Evolutionary conservation across 352 stramenopile species (phyloP).

Genomic region (Phytophthora fragariaefolia): DNA sequence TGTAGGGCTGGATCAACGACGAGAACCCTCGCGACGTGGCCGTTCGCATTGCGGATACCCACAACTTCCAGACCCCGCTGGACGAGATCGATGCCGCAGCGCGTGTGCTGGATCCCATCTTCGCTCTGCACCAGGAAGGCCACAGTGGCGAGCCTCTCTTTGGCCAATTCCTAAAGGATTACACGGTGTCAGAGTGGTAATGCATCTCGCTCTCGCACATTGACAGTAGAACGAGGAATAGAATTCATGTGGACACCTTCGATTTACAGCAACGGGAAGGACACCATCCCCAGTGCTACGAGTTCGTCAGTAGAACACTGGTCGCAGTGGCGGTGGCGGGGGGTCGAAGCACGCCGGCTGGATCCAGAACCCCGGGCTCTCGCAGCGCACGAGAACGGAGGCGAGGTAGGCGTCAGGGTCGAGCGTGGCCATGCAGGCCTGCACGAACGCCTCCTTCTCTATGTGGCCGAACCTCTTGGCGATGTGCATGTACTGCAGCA

Average conservation of each 20-base stretch:
- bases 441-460: constrained; percentile 44
- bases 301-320: background rate
- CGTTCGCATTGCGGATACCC: constrained; percentile 86
- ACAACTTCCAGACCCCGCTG: constrained; percentile 97
- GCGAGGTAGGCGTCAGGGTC: constrained; percentile 20
- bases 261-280: background rate
- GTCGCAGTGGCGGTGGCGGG: constrained; percentile 1
- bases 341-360: constrained; percentile 14
- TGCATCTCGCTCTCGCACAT: background rate
- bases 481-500: constrained; percentile 33
- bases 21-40: constrained; percentile 95
- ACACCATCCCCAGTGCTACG: background rate
- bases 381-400: constrained; percentile 13
- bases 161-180: constrained; percentile 84
- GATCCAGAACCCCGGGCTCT: constrained; percentile 17
- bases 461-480: constrained; percentile 37
- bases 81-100: constrained; percentile 96
- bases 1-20: constrained; percentile 96
- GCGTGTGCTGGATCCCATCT: constrained; percentile 94
- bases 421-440: constrained; percentile 40
- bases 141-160: constrained; percentile 51
- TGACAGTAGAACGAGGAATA: constrained; percentile 9
- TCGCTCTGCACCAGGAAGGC: constrained; percentile 68
- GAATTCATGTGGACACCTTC: constrained; percentile 13
- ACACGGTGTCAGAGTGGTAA: constrained; percentile 74